A percentile compares a stretch with the other conserved stretches of the same genome.
Evolutionary conservation across 208 protist species (phyloP).

Genomic region (Trypanosomatidae sp.): DNA sequence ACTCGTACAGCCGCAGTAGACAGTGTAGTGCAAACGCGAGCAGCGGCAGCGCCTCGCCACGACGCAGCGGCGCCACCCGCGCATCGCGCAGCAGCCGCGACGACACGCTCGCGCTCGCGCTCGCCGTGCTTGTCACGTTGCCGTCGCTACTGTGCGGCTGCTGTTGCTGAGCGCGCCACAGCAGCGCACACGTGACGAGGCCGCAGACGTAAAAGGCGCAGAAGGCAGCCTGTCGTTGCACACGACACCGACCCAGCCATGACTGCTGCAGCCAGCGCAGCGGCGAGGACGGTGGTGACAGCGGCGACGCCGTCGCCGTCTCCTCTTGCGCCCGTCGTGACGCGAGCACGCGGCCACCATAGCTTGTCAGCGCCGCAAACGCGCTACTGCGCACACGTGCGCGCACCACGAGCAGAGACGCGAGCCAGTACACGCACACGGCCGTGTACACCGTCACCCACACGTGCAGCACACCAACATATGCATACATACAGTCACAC

Average conservation of each 20-base stretch:
- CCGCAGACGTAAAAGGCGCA: conserved; percentile 37
- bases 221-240: conserved; percentile 24
- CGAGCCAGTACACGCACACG: conserved; percentile 40
- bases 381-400: conserved; percentile 12
- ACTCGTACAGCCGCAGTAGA: conserved; percentile 42
- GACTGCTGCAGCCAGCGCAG: conserved; percentile 5
- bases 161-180: no score
- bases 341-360: conserved; percentile 23
- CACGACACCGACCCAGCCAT: conserved; percentile 6
- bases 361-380: conserved; percentile 21
- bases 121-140: no score
- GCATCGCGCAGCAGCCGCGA: background rate
- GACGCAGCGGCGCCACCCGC: background rate
- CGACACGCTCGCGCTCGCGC: background rate
- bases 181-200: conserved; percentile 6
- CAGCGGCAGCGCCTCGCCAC: conserved; percentile 7
- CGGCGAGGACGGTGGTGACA: background rate
- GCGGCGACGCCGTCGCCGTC: background rate
- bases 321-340: background rate
- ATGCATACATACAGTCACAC: no score
- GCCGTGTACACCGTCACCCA: no score
- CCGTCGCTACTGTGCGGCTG: no score
- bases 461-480: no score
- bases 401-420: conserved; percentile 17
- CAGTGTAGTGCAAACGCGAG: conserved; percentile 55